Conservation (phyloP, 1,284 basidiomycete genomes). For the Heterobasidion irregulare region DNA sequence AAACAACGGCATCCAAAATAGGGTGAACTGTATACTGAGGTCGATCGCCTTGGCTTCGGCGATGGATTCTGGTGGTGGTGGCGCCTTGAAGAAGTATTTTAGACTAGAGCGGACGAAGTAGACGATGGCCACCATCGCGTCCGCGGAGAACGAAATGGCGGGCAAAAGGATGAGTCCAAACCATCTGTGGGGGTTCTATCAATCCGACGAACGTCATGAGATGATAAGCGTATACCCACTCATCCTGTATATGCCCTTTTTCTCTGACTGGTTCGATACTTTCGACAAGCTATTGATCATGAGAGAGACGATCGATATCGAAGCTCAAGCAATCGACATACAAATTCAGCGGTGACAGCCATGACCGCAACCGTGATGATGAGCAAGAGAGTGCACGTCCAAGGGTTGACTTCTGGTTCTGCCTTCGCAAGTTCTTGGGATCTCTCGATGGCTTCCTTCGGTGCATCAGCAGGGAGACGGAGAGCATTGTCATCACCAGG, state of each 20-base stretch:
- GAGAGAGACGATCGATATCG: background rate
- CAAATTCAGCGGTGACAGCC: conserved; percentile 62
- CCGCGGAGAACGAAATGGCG: conserved; percentile 60
- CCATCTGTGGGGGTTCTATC: conserved; percentile 29
- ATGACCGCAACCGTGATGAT: conserved; percentile 45
- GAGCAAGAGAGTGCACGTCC: conserved; percentile 47
- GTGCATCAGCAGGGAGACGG: conserved; percentile 31
- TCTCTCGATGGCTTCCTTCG: conserved; percentile 29
- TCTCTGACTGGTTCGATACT: conserved; percentile 47
- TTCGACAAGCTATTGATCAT: conserved; percentile 41
- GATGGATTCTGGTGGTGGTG: conserved; percentile 21
- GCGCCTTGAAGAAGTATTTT: conserved; percentile 7
- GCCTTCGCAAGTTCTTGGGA: conserved; percentile 30
- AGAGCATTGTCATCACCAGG: conserved; percentile 49
- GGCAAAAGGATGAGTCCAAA: conserved; percentile 65
- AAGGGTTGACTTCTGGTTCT: conserved; percentile 53
- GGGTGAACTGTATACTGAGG: conserved; percentile 57
- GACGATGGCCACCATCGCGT: conserved; percentile 47
- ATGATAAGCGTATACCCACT: conserved; percentile 26
- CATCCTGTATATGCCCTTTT: conserved; percentile 31
- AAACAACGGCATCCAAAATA: conserved; percentile 60
- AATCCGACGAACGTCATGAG: background rate
- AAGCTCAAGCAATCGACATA: conserved; percentile 20
- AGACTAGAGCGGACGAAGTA: conserved; percentile 32
- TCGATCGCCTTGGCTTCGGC: conserved; percentile 57